These are phyloP conservation scores for Fusarium piperis DNA, from an alignment of 2,329 filamentous ascomycete species.

Conservation along the genomic window DNA sequence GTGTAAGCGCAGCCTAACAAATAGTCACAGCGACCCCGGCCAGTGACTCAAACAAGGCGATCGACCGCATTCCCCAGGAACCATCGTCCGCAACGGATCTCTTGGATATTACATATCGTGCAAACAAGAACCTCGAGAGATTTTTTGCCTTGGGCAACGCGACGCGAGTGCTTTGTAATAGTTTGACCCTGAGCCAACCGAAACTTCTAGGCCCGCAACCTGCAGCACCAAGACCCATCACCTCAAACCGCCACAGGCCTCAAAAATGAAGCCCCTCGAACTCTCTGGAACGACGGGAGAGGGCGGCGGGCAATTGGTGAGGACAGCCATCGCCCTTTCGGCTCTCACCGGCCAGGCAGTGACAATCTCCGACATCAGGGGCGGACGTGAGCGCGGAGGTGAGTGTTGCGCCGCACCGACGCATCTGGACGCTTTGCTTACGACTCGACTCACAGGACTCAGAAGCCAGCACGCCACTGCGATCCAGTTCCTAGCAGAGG, in stretches of 20 bases:
- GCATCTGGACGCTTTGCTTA: slow-evolving; percentile 6
- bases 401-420: slow-evolving; percentile 7
- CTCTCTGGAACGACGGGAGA: slow-evolving; percentile 68
- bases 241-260: neutral
- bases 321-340: slow-evolving; percentile 65
- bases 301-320: slow-evolving; percentile 69
- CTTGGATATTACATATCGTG: neutral
- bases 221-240: slow-evolving; percentile 2
- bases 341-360: slow-evolving; percentile 65
- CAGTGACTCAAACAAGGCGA: neutral
- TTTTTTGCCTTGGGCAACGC: neutral
- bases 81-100: neutral
- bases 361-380: slow-evolving; percentile 64
- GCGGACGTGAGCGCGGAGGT: slow-evolving; percentile 57
- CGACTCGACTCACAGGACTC: slow-evolving; percentile 56
- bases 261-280: slow-evolving; percentile 51
- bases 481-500: slow-evolving; percentile 63
- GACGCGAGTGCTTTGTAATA: neutral
- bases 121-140: neutral
- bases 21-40: neutral
- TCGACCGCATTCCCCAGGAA: neutral
- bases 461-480: slow-evolving; percentile 69
- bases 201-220: neutral
- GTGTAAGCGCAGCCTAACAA: neutral
- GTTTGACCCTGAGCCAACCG: neutral